These are phyloP conservation scores for Cladosporium colombiae DNA, from an alignment of 2,329 filamentous ascomycete genomes.

Conservation along the genomic window DNA sequence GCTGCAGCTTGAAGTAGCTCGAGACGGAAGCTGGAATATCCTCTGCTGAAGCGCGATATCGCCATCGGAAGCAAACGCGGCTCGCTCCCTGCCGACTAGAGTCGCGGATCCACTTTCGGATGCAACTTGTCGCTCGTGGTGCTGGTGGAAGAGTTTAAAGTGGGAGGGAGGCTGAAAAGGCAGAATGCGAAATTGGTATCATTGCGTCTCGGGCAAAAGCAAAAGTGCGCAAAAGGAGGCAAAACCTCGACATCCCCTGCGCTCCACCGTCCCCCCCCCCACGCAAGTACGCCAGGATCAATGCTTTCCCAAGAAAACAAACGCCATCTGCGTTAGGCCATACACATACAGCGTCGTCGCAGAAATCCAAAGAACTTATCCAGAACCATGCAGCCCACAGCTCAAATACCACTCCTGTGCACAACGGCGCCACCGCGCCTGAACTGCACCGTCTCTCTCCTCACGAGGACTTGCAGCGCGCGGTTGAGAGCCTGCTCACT, in stretches of 20 bases:
- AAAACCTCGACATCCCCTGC: not conserved
- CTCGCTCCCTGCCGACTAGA: no score
- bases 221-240: not conserved
- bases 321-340: not conserved
- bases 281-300: not conserved
- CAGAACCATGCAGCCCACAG: not conserved
- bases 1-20: no score
- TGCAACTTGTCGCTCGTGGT: no score
- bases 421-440: constrained; percentile 74
- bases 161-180: no score
- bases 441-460: constrained; percentile 83
- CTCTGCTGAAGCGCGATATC: no score
- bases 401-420: constrained; percentile 68
- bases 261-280: not conserved
- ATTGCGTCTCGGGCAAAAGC: not conserved
- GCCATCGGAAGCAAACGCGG: no score
- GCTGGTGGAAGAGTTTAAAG: no score
- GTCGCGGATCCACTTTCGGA: no score
- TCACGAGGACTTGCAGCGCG: constrained; percentile 80
- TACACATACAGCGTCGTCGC: not conserved
- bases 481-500: constrained; percentile 82
- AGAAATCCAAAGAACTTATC: not conserved
- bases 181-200: not conserved
- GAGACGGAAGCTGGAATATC: no score
- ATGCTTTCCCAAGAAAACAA: not conserved